Base-by-base conservation (phyloP, 2,329 filamentous ascomycete genomes). In the Leptosphaerulina australis region DNA sequence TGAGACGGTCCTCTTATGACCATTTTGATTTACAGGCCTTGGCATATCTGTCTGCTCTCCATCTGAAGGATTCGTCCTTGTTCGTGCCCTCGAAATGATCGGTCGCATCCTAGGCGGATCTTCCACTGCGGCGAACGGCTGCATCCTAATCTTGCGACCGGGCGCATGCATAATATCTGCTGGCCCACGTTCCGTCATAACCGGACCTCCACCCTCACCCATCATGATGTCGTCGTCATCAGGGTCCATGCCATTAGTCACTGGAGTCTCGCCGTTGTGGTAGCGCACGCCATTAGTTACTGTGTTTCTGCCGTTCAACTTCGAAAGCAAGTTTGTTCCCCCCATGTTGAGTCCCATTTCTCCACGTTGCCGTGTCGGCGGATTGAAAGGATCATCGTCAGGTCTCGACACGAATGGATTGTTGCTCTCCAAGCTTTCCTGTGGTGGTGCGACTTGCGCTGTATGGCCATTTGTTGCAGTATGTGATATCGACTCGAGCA, bases 1-100 rank as follows among this genome's bases (percentile, higher is more conserved):
- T 30, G 93, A 96, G n/a, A 96, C 83, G 1, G 91, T 97, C 60
- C 93, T 85, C 76, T 97, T 97, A 70, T 91, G 85, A 53, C 92
- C 89, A 25, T 72, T 71, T 55, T 74, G 64, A 38, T 67, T 67
- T 28, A 70, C 67, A 6, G 70, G 70, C 28, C 67, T 55, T 3
- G 69, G 67, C 26, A 72, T 70, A 21, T 75, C 67, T 41, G 67
- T 64, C 18, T 70, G 66, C 33, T 77, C 73, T 7, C 59, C 64
- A 12, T 77, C 75, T 11, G 76, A 74, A 21, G 67, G 48, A 30
- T 50, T 70, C 15, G 73, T 69, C 39, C 74, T 74, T 20, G 63
- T 60, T 49, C 73, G 71, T 22, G 58, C 67, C 51, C 77, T 66
- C 15, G 74, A 69, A 1, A 70, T 71, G 24, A 76, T 74, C 14